Base-by-base conservation (phyloP, 2,329 filamentous ascomycete species). In the Sporothrix phasma region DNA sequence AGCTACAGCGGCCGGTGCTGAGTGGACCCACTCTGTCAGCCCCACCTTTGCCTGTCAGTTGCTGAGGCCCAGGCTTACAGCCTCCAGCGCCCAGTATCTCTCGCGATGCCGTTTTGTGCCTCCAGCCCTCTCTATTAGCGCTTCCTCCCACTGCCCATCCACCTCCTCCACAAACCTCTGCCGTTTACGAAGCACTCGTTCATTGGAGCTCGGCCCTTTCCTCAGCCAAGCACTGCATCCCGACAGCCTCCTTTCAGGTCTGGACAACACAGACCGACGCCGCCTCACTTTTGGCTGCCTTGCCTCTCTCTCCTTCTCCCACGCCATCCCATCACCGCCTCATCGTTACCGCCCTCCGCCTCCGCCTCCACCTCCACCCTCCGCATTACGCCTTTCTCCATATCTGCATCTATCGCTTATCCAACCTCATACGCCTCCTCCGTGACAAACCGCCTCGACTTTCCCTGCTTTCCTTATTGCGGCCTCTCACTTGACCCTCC, bases 111-210 rank as follows among this genome's bases (percentile, higher is more conserved):
- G n/a, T n/a, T n/a, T n/a, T n/a, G n/a, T 7, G 31, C 51, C 51
- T 56, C 51, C 51, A 39, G 51, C 51, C 51, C 51, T 54, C 51
- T 37, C 19, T n/a, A 56, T 56, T 56, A 56, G 51, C 51, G 51
- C 34, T 11, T n/a, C 26, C 43, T 45, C 39, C 56, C 56, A 60
- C 41, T 60, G 41, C 56, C 41, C 37, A 46, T 39, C 46, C 60
- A 34, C 43, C 24, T 37, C 26, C 58, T 22, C 43, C 43, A 37
- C 26, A 29, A n/a, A 17, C 26, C 22, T 5, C 15, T n/a, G 26
- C n/a, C 39, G 58, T n/a, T 17, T 53, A 37, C n/a, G n/a, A n/a
- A n/a, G n/a, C n/a, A n/a, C n/a, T n/a, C n/a, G n/a, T 37, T 29
- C 15, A 17, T 31, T 11, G 19, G 24, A n/a, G 19, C 51, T 56